Base-by-base conservation (phyloP, 306 rosid species). In the Vigna reflexopilosa region DNA sequence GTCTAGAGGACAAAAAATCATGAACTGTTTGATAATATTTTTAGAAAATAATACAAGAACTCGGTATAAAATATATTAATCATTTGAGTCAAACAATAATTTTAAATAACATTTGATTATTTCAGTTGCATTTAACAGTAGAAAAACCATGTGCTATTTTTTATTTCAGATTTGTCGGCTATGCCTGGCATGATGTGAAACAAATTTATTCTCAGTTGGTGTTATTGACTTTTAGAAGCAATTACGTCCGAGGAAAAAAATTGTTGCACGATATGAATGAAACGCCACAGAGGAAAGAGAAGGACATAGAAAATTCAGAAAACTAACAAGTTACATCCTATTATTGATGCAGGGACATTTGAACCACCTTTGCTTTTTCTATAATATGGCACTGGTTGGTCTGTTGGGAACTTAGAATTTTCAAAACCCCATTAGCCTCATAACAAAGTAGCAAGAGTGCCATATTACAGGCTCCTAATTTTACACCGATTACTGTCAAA, bases 131-230 rank as follows among this genome's bases (percentile, higher is more conserved):
- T 38, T 9, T 42, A 9, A 42, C 47, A 42, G 45, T 7, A 47
- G 8, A 67, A 4, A 42, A 32, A 12, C 19, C 70, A 49, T 66
- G 36, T 6, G 47, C 1, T 32, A 32, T 17, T 72, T 15, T 17
- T 54, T 34, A 32, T 50, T 66, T 47, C 71, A 45, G 11, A 15
- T 59, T 76, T 83, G 83, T 76, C 76, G 77, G 80, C 82, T 72
- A 63, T 52, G 82, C 76, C 61, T 42, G 83, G 16, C 69, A 4
- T 42, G 42, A 52, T 55, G 30, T 76, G 16, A 72, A 50, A 76
- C 55, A 19, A 14, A 24, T 19, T 49, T 69, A 28, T 81, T 59
- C 73, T 62, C 1, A 9, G 47, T 61, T 55, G 55, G 40, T 47
- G 36, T 17, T 61, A 9, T 61, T 62, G 85, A 76, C 81, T 50